Evolutionary conservation across 768 basidiomycete genomes (phyloP), one percentile per base, ranked within the genome.

Genomic region (Phylloporus scabripes): DNA sequence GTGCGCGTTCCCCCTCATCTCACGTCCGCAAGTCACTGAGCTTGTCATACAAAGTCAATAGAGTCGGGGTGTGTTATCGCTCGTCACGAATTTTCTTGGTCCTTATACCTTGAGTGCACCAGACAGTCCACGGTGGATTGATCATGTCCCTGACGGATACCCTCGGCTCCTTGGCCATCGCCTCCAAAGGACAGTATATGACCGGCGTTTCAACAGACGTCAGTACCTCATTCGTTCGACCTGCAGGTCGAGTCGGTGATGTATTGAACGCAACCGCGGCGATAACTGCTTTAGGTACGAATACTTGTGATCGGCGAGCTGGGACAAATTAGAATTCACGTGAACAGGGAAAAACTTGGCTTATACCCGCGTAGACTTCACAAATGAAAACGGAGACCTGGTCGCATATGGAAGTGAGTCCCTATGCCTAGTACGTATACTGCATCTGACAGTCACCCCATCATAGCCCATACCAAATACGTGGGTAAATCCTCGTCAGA

Each of bases 201-300:
- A 92, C 90, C 0, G 88, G 90, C 14, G 88, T 92, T 9, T 89
- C 87, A 2, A 88, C 87, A 3, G 89, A 92, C 61, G 80, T 92
- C 54, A 82, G 70, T 20, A 78, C 88, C 0, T 85, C 85, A 1
- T 92, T 91, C 53, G 79, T 91, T 49, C 80, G 81, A 29, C 87
- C 86, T 17, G 85, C 78, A 5, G 90, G 90, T n/a, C 75, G 72
- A 47, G 69, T 72, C 0, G 90, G 88, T 10, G 87, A 91, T 52
- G 67, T 75, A 11, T 63, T 92, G 12, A 74, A 77, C 47, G 80
- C 80, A 3, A 85, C 75, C 56, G 86, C 83, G 0, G 72, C 74
- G 1, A 61, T 91, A 28, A 85, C 80, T 42, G 81, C 77, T n/a
- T 74, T 92, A 57, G 90, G 88, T 84, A 46, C 20, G 56, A 48